Base-by-base conservation (phyloP, 164 flowering plant genomes). In the Chimonanthus salicifolius region DNA sequence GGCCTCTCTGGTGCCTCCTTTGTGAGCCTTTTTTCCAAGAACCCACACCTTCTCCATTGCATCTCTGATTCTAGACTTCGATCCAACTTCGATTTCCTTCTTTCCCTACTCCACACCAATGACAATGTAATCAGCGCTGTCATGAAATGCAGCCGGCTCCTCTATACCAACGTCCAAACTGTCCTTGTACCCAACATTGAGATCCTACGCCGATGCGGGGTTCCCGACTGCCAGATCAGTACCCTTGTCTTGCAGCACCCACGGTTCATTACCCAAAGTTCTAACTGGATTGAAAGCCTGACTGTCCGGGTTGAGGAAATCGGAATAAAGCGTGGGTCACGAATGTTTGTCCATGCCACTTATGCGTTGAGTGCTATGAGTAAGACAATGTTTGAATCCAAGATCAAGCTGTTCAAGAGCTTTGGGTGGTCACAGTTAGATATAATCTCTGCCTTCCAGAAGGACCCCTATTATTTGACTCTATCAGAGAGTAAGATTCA, bases 341-440 rank as follows among this genome's bases (percentile, higher is more conserved):
- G 69, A 21, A 13, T 68, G 72, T 73, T 72, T 15, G 66, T 69
- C 45, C 18, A 73, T 13, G 76, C 76, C 2, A 46, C 68, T 6
- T 18, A 15, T 58, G 63, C 51, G 5, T 8, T 77, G 9, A 43
- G 65, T 5, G 3, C 46, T 13, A n/a, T 62, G 64, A 73, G 49
- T 54, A 47, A 62, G 64, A 18, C 68, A 20, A 69, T 21, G 7
- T 43, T 73, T 21, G 66, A 69, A n/a, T 64, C 46, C 13, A 77
- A 71, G 60, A 62, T 68, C 20, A 43, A 68, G 47, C 9, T 72
- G 13, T 68, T 48, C 5, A 62, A 47, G 69, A 68, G 72, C 20
- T 73, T 68, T 49, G 79, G 79, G 11, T 77, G 79, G 79, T 72
- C 72, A 0, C 64, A 62, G 7, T 47, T 43, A 18, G 71, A 72